Evolutionary conservation across 306 rosid genomes (phyloP), one percentile per base, ranked within the genome.

Genomic region (Cicer bijugum): DNA sequence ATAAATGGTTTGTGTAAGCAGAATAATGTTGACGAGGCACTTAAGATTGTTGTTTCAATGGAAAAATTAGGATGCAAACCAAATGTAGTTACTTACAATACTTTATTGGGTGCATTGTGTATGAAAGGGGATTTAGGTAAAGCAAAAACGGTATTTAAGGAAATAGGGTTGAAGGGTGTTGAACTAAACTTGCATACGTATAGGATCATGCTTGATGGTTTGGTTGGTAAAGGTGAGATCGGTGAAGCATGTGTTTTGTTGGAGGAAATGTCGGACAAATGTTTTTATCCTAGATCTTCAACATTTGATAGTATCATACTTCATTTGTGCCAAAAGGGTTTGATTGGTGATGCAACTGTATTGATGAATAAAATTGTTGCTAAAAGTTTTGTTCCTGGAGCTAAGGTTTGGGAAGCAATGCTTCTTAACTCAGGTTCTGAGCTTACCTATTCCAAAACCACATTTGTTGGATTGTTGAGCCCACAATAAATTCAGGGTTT

Each of bases 1-100:
- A 80, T 91, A 67, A 80, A 76, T 78, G 96, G 92, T 69, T 81
- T 93, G 82, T 87, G 92, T 82, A 86, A 90, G 79, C 87, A 86
- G 83, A 81, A 80, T 20, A 82, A 88, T 9, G 62, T 84, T 12
- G 83, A 81, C 5, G 87, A 68, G 42, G 92, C 86, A 2, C 52
- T 88, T 68, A 60, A 82, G 76, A 83, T 86, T 76, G 77, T 83
- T 62, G 71, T 66, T 72, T 81, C 77, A 28, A 91, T 91, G 96
- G 89, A 91, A 55, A 85, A 80, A 45, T 80, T 93, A 72, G 89
- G 89, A 35, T 88, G 90, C 85, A 78, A 88, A 69, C 82, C 97
- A 7, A 81, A 93, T 84, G 85, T 85, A 76, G 89, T 88, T 78
- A 89, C 96, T 52, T 91, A 79, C 60, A 89, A 88, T 83, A 78